These are phyloP conservation scores for Aspergillus taichungensis DNA, from an alignment of 495 filamentous ascomycete genomes.

Conservation along the genomic window DNA sequence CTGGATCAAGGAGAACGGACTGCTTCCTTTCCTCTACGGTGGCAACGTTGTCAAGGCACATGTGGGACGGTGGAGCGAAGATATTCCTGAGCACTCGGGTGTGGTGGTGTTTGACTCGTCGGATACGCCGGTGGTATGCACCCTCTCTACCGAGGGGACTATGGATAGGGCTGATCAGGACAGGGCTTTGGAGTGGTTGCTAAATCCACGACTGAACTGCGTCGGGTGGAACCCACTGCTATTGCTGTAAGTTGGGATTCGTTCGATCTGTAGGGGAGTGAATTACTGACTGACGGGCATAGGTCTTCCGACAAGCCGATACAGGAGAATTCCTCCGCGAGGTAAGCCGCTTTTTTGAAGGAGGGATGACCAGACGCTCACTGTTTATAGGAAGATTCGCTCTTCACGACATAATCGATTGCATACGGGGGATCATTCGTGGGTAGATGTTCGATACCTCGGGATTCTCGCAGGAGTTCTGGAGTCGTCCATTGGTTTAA, in stretches of 20 bases:
- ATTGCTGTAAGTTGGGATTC: slow-evolving; percentile 45
- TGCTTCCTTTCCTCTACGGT: slow-evolving; percentile 88
- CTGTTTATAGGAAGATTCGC: slow-evolving; percentile 34
- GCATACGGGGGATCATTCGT: slow-evolving; percentile 9
- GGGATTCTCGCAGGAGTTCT: slow-evolving; percentile 13
- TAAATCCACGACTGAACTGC: slow-evolving; percentile 69
- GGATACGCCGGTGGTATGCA: slow-evolving; percentile 40
- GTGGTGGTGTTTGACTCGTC: slow-evolving; percentile 34
- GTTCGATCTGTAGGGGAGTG: too few species aligned
- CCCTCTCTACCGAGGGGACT: not conserved
- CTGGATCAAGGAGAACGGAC: slow-evolving; percentile 90
- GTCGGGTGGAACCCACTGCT: slow-evolving; percentile 78
- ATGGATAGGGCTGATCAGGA: not conserved
- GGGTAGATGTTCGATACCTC: slow-evolving; percentile 11
- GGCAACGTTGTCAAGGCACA: slow-evolving; percentile 87
- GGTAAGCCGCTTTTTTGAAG: slow-evolving; percentile 18
- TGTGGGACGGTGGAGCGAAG: slow-evolving; percentile 78
- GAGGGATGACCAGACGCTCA: not conserved
- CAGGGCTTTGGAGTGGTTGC: slow-evolving; percentile 71
- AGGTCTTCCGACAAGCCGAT: slow-evolving; percentile 73
- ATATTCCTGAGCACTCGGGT: slow-evolving; percentile 49
- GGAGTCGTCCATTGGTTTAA: slow-evolving; percentile 12
- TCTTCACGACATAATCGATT: slow-evolving; percentile 30
- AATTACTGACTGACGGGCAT: too few species aligned
- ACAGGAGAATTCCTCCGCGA: slow-evolving; percentile 89